phyloP scores from a whole-genome alignment of 805 yeast species.

The Schwanniomyces yamadae region DNA sequence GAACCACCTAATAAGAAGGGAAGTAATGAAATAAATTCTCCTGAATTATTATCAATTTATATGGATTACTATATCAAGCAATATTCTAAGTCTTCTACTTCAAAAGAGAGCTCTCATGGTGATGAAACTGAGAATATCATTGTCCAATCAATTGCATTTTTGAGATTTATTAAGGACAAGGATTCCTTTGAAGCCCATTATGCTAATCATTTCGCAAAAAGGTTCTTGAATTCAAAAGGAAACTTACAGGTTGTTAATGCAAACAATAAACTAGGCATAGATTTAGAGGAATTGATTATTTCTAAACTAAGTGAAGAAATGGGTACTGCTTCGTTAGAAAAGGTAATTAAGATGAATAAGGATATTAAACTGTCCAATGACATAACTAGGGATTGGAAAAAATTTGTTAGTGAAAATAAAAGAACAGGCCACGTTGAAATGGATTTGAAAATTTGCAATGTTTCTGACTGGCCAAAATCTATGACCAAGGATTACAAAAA shows the following conservation, averaged over 20 bases:
- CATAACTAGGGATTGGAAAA: constrained; percentile 39
- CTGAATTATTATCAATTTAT: constrained; percentile 39
- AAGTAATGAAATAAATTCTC: constrained; percentile 32
- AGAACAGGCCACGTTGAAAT: constrained; percentile 25
- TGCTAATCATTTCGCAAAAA: constrained; percentile 81
- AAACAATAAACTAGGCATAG: constrained; percentile 45
- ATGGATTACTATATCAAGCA: constrained; percentile 43
- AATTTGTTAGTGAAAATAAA: constrained; percentile 10
- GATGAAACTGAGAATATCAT: constrained; percentile 40
- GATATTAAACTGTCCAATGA: constrained; percentile 58
- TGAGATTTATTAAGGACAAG: constrained; percentile 72
- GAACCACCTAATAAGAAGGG: constrained; percentile 36
- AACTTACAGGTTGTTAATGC: constrained; percentile 10
- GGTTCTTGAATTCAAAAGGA: constrained; percentile 49
- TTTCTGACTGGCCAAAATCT: constrained; percentile 45
- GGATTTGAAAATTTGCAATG: constrained; percentile 44
- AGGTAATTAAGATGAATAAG: constrained; percentile 82
- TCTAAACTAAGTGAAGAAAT: constrained; percentile 69
- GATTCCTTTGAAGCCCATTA: constrained; percentile 84
- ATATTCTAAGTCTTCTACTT: constrained; percentile 19
- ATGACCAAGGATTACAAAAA: constrained; percentile 44
- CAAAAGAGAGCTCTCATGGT: constrained; percentile 11
- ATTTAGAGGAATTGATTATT: constrained; percentile 68
- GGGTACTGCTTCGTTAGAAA: constrained; percentile 76
- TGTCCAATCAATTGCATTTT: constrained; percentile 56